Conservation (phyloP, 176 grass and related monocot genomes). For the Oryza nivara region DNA sequence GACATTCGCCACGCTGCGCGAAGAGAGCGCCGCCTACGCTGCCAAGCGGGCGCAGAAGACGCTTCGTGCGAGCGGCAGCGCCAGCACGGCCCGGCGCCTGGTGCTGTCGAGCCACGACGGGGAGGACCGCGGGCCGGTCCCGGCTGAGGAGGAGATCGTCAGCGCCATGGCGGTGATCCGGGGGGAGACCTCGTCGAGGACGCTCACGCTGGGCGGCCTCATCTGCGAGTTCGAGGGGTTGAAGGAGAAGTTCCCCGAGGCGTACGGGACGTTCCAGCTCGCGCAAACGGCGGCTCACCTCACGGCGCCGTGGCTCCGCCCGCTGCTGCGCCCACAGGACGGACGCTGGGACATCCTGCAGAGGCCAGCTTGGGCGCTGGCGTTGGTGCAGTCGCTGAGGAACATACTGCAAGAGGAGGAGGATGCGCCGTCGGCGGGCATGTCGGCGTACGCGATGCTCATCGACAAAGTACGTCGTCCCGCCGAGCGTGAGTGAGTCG, state of each 20-base stretch:
- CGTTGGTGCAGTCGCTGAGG: slow-evolving; percentile 39
- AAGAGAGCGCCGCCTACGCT: slow-evolving; percentile 51
- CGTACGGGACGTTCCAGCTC: slow-evolving; percentile 53
- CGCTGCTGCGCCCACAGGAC: slow-evolving; percentile 42
- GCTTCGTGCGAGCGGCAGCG: not conserved
- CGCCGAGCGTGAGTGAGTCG: slow-evolving; percentile 37
- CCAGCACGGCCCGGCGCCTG: not conserved
- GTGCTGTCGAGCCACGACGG: slow-evolving; percentile 41
- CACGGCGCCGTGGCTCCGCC: slow-evolving; percentile 46
- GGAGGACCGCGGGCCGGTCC: not conserved
- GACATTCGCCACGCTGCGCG: slow-evolving; percentile 33
- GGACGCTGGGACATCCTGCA: not conserved
- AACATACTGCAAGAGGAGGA: slow-evolving; percentile 32
- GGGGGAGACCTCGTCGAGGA: slow-evolving; percentile 33
- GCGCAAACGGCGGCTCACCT: slow-evolving; percentile 38
- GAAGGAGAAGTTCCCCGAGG: slow-evolving; percentile 41
- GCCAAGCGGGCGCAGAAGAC: slow-evolving; percentile 41
- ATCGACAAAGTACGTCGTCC: slow-evolving; percentile 55
- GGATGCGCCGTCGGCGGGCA: not conserved
- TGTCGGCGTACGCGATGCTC: slow-evolving; percentile 63
- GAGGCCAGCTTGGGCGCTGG: slow-evolving; percentile 23
- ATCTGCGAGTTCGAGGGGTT: slow-evolving; percentile 45
- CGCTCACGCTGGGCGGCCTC: slow-evolving; percentile 49
- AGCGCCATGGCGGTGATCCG: slow-evolving; percentile 35
- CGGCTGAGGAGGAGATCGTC: not conserved